phyloP scores from a whole-genome alignment of 306 rosid genomes.

The Sicyos edulis region DNA sequence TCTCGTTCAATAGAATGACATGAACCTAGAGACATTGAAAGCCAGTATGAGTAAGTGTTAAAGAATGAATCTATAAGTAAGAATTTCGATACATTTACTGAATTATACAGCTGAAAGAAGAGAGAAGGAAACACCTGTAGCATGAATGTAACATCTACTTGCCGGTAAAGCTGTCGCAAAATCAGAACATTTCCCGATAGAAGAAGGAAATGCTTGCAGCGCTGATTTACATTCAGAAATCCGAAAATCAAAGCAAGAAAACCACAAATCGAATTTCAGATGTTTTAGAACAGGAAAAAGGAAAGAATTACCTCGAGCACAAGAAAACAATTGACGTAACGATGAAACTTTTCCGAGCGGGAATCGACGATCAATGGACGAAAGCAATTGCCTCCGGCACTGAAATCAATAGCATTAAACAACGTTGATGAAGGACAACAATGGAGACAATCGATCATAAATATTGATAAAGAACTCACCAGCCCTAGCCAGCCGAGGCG shows the following conservation, averaged over 20 bases:
- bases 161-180: conserved; percentile 27
- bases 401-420: conserved; percentile 23
- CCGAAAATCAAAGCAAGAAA: not conserved
- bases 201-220: conserved; percentile 37
- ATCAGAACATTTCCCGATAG: conserved; percentile 28
- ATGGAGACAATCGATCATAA: not conserved
- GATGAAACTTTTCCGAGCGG: conserved; percentile 27
- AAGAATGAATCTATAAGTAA: not conserved
- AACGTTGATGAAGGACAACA: not conserved
- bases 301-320: conserved; percentile 36
- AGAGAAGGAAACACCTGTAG: conserved; percentile 47
- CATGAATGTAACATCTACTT: conserved; percentile 45
- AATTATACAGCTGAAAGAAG: not conserved
- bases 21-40: conserved; percentile 28
- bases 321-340: conserved; percentile 32
- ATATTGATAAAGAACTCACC: conserved; percentile 32
- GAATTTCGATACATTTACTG: not conserved
- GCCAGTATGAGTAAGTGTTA: not conserved
- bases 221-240: conserved; percentile 31
- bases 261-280: conserved; percentile 4
- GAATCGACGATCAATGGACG: conserved; percentile 25
- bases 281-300: too few relatives aligned
- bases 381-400: conserved; percentile 56
- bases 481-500: conserved; percentile 48
- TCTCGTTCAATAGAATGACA: conserved; percentile 42